These are phyloP conservation scores for Pestalotiopsis sp. DNA, from an alignment of 2,329 filamentous ascomycete genomes.

Conservation along the genomic window DNA sequence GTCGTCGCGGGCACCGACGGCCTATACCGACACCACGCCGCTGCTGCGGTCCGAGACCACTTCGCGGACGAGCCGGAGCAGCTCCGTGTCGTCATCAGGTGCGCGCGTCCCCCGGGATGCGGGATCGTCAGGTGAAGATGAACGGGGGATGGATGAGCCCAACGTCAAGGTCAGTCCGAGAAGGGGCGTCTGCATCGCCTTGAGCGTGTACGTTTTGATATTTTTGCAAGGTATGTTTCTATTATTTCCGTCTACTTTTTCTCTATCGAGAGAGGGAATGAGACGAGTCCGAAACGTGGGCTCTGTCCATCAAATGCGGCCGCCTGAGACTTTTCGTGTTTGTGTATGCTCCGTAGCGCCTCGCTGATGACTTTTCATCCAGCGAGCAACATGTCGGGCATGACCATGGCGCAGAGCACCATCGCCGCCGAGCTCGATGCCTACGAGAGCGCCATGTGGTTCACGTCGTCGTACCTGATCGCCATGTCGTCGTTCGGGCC, in stretches of 20 bases:
- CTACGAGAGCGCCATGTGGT: slow-evolving; percentile 76
- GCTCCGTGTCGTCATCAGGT: not conserved
- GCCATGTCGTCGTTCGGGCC: slow-evolving; percentile 66
- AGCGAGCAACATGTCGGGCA: slow-evolving; percentile 75
- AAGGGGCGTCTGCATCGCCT: slow-evolving; percentile 47
- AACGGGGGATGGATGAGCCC: slow-evolving; percentile 20
- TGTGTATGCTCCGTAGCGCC: no score
- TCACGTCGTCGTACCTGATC: slow-evolving; percentile 75
- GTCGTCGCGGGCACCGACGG: slow-evolving; percentile 17
- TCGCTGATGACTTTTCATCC: not conserved
- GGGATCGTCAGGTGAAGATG: slow-evolving; percentile 11
- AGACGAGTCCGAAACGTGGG: no score
- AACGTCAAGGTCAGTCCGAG: slow-evolving; percentile 31
- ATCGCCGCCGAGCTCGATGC: slow-evolving; percentile 77
- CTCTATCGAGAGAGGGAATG: not conserved
- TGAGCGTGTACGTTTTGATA: slow-evolving; percentile 58
- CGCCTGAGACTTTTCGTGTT: no score
- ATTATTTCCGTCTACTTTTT: slow-evolving; percentile 6
- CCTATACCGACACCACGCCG: slow-evolving; percentile 28
- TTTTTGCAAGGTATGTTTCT: slow-evolving; percentile 57
- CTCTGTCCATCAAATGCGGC: no score
- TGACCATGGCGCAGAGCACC: slow-evolving; percentile 78
- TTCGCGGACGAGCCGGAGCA: slow-evolving; percentile 18
- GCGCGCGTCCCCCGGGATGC: not conserved
- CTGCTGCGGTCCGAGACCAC: slow-evolving; percentile 24